Evolutionary conservation across 805 yeast genomes (phyloP).

Genomic region (Nakazawaea sp.): DNA sequence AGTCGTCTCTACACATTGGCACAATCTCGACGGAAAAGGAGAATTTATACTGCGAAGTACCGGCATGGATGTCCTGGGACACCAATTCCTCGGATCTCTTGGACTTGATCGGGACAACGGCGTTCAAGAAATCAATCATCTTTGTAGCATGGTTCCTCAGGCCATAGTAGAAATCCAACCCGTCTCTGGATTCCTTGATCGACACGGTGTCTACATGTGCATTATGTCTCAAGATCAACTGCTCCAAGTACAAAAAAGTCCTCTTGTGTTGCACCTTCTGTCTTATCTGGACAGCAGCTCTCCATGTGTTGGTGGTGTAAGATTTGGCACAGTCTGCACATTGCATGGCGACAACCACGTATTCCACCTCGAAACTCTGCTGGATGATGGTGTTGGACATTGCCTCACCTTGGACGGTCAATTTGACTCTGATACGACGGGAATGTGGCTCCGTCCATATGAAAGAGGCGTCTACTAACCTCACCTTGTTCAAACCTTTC

Average conservation of each 20-base stretch:
- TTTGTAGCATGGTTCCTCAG: conserved; percentile 88
- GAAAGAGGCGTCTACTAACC: conserved; percentile 88
- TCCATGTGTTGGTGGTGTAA: conserved; percentile 95
- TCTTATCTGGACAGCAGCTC: conserved; percentile 95
- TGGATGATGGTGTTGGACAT: conserved; percentile 86
- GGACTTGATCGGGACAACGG: conserved; percentile 78
- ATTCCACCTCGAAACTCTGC: conserved; percentile 92
- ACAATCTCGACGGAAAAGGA: conserved; percentile 90
- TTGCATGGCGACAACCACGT: conserved; percentile 89
- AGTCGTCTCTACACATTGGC: conserved; percentile 95
- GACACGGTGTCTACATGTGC: conserved; percentile 94
- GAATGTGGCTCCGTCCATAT: conserved; percentile 99
- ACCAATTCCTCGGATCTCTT: conserved; percentile 88
- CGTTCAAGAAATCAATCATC: conserved; percentile 82
- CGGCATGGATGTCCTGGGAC: conserved; percentile 87
- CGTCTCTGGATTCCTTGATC: conserved; percentile 88
- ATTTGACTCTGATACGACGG: conserved; percentile 82
- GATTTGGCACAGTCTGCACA: conserved; percentile 99
- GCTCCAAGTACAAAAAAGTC: conserved; percentile 93
- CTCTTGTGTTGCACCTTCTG: conserved; percentile 96
- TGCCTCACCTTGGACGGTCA: conserved; percentile 97
- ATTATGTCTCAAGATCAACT: conserved; percentile 83
- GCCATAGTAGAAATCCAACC: conserved; percentile 88
- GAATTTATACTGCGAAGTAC: conserved; percentile 82
- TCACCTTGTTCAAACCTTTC: conserved; percentile 79